A percentile compares a stretch with the other conserved stretches of the same genome.
These are phyloP conservation scores for Phalaenopsis hybrid DNA, from an alignment of 116 monocot genomes.

Conservation along the genomic window DNA sequence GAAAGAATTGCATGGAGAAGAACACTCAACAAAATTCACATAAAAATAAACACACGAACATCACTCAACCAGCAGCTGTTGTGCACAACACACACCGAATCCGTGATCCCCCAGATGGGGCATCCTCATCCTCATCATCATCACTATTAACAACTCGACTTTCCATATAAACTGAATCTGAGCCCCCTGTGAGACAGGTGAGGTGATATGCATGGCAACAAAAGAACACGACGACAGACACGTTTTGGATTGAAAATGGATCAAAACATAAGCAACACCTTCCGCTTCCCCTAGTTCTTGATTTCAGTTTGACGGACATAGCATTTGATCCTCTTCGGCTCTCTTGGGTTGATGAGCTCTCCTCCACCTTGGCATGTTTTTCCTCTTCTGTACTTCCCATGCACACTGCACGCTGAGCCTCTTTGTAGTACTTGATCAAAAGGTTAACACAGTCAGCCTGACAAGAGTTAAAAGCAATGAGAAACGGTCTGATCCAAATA, in stretches of 20 bases:
- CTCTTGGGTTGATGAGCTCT: slow-evolving; percentile 3
- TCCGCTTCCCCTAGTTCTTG: slow-evolving; percentile 69
- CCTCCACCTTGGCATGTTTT: slow-evolving; percentile 18
- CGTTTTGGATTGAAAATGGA: slow-evolving; percentile 62
- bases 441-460: slow-evolving; percentile 94
- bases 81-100: slow-evolving; percentile 93
- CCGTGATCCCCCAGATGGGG: slow-evolving; percentile 18
- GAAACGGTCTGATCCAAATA: background rate
- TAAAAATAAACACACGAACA: background rate
- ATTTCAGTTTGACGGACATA: slow-evolving; percentile 47
- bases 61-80: slow-evolving; percentile 35
- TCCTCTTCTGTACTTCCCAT: slow-evolving; percentile 60
- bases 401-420: slow-evolving; percentile 72
- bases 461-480: slow-evolving; percentile 1
- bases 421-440: slow-evolving; percentile 77
- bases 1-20: background rate
- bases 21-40: background rate
- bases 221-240: slow-evolving; percentile 78
- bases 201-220: slow-evolving; percentile 95
- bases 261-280: slow-evolving; percentile 95
- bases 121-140: slow-evolving; percentile 32
- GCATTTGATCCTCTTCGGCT: slow-evolving; percentile 14
- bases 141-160: slow-evolving; percentile 6
- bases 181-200: slow-evolving; percentile 47
- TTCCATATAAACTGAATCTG: slow-evolving; percentile 32